Percentiles rank a stretch among this genome's conserved stretches.
Conservation (phyloP, 169 alveolate genomes). For the Cryptosporidium felis region DNA sequence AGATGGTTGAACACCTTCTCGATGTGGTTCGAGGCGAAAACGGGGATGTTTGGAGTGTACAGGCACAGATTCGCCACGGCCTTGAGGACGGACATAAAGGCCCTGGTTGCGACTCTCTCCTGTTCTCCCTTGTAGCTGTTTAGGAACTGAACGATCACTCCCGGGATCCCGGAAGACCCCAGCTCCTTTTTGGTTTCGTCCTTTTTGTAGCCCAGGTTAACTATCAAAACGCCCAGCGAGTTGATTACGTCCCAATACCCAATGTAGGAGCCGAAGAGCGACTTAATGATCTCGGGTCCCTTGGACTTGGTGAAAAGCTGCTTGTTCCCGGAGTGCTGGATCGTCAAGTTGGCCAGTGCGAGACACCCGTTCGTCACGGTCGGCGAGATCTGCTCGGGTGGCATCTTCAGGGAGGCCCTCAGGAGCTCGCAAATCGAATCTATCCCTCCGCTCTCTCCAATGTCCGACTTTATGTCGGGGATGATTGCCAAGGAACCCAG, state of each 20-base stretch:
- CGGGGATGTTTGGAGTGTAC: slow-evolving; percentile 82
- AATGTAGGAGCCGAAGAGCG: slow-evolving; percentile 79
- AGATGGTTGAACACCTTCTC: slow-evolving; percentile 51
- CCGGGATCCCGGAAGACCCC: slow-evolving; percentile 88
- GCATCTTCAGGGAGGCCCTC: slow-evolving; percentile 77
- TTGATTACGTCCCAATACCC: slow-evolving; percentile 85
- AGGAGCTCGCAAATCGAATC: slow-evolving; percentile 76
- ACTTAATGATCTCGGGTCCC: slow-evolving; percentile 87
- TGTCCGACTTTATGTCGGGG: slow-evolving; percentile 80
- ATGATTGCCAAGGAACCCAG: slow-evolving; percentile 85
- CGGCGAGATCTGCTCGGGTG: slow-evolving; percentile 75
- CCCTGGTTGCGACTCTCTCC: slow-evolving; percentile 82
- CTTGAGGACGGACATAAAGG: slow-evolving; percentile 85
- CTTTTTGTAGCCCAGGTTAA: slow-evolving; percentile 86
- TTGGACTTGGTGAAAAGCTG: slow-evolving; percentile 81
- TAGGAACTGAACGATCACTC: slow-evolving; percentile 85
- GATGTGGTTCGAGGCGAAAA: slow-evolving; percentile 40
- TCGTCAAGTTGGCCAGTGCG: slow-evolving; percentile 88
- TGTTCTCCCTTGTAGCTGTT: slow-evolving; percentile 80
- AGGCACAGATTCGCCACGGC: slow-evolving; percentile 87
- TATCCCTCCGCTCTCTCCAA: slow-evolving; percentile 80
- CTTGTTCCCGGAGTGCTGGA: slow-evolving; percentile 83
- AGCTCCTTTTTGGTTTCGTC: slow-evolving; percentile 83
- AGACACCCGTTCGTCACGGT: slow-evolving; percentile 87
- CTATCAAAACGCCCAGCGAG: slow-evolving; percentile 86